Evolutionary conservation across 371 early-diverging fungal genomes (phyloP).

Genomic region (Apophysomyces sp.): DNA sequence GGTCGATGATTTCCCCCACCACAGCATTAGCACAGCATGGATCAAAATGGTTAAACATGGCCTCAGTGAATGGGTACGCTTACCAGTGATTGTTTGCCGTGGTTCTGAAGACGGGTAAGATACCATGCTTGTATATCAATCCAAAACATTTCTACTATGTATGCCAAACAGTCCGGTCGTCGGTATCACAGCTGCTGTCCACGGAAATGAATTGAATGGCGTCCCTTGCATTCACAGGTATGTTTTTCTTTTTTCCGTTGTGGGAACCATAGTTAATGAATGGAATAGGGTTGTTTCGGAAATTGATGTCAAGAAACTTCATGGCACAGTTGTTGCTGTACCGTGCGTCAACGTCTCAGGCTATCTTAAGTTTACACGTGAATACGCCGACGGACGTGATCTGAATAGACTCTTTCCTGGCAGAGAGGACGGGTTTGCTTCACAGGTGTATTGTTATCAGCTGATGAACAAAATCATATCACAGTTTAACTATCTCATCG

Average conservation of each 20-base stretch:
- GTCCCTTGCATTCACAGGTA: constrained; percentile 86
- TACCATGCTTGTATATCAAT: background rate
- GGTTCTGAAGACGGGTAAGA: constrained; percentile 58
- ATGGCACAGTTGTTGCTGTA: constrained; percentile 85
- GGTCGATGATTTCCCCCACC: constrained; percentile 58
- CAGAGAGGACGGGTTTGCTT: constrained; percentile 66
- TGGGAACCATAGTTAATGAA: background rate
- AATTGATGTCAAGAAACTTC: constrained; percentile 67
- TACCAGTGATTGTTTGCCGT: constrained; percentile 68
- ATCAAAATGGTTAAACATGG: constrained; percentile 72
- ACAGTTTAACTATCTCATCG: constrained; percentile 81
- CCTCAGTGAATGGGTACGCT: constrained; percentile 61
- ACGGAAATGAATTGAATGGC: constrained; percentile 92
- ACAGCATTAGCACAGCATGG: constrained; percentile 60
- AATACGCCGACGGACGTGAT: constrained; percentile 82
- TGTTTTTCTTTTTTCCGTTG: background rate
- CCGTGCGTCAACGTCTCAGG: constrained; percentile 89
- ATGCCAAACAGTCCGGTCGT: constrained; percentile 22
- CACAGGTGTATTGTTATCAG: constrained; percentile 81
- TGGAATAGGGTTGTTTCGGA: constrained; percentile 63
- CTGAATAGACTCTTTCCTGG: constrained; percentile 89
- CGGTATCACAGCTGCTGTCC: constrained; percentile 73
- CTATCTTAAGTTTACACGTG: constrained; percentile 75
- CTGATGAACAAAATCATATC: constrained; percentile 77
- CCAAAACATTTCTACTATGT: background rate